Evolutionary conservation across 2,329 filamentous ascomycete genomes (phyloP).

Genomic region (Neofusicoccum sp.): DNA sequence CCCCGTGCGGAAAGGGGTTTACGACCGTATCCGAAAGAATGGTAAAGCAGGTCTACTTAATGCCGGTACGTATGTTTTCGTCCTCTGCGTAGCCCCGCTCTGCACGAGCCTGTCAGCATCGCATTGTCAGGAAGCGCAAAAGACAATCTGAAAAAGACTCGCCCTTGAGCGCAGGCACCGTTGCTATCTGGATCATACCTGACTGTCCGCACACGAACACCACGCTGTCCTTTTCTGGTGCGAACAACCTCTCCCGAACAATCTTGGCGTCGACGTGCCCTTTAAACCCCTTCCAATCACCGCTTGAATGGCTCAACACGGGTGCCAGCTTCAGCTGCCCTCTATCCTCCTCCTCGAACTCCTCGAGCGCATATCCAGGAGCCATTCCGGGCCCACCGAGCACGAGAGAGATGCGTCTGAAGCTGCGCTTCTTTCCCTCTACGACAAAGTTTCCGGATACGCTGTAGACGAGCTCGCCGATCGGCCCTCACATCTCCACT

Average conservation of each 20-base stretch:
- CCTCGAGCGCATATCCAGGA: slow-evolving; percentile 50
- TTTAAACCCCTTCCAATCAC: slow-evolving; percentile 46
- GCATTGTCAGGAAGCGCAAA: slow-evolving; percentile 1
- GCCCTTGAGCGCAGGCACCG: slow-evolving; percentile 45
- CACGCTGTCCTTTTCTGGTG: slow-evolving; percentile 41
- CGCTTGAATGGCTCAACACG: slow-evolving; percentile 46
- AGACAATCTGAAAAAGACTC: slow-evolving; percentile 26
- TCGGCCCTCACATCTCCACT: slow-evolving; percentile 53
- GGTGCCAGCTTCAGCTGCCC: slow-evolving; percentile 47
- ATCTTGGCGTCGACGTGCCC: slow-evolving; percentile 46
- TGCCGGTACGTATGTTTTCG: slow-evolving; percentile 45
- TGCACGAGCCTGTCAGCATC: slow-evolving; percentile 18
- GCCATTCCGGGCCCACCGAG: slow-evolving; percentile 52
- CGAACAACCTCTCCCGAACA: slow-evolving; percentile 43
- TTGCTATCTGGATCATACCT: slow-evolving; percentile 53
- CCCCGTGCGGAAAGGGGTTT: too few relatives aligned
- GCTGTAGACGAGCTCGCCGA: slow-evolving; percentile 51
- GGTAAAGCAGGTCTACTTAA: too few relatives aligned
- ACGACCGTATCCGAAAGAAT: too few relatives aligned
- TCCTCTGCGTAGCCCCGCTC: slow-evolving; percentile 48
- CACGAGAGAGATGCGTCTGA: slow-evolving; percentile 48
- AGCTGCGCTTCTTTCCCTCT: slow-evolving; percentile 41
- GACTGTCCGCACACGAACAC: slow-evolving; percentile 53
- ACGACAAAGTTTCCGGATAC: slow-evolving; percentile 49
- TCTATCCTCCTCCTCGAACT: slow-evolving; percentile 35